These are phyloP conservation scores for Hura crepitans DNA, from an alignment of 441 rosid genomes.

Conservation along the genomic window DNA sequence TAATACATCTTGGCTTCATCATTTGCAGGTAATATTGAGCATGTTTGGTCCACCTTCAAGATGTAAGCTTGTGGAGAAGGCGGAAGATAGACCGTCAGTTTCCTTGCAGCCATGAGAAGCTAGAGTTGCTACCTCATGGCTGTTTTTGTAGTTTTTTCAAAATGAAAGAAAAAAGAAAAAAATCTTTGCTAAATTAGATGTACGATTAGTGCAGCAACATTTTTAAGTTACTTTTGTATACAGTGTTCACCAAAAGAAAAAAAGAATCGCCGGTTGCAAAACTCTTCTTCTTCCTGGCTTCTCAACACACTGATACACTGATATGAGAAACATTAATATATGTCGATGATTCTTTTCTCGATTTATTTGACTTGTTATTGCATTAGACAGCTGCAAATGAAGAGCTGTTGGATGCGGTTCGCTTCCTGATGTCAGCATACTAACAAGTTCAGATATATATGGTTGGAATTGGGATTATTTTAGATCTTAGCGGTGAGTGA, in stretches of 20 bases:
- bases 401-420: no score
- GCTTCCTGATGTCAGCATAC: no score
- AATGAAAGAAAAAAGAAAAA: not conserved
- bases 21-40: conserved; percentile 79
- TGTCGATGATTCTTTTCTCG: no score
- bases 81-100: conserved; percentile 61
- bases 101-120: conserved; percentile 42
- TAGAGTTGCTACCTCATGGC: conserved; percentile 2
- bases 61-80: conserved; percentile 50
- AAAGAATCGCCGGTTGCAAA: not conserved
- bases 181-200: conserved; percentile 13
- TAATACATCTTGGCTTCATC: not conserved
- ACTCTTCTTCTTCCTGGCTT: not conserved
- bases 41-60: conserved; percentile 93
- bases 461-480: no score
- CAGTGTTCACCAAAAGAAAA: conserved; percentile 11
- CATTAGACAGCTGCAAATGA: no score
- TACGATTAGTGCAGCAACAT: conserved; percentile 10
- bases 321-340: no score
- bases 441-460: no score
- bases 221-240: conserved; percentile 17
- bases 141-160: not conserved
- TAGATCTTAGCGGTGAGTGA: no score
- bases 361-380: no score
- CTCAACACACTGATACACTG: no score